Evolutionary conservation across 192 early-diverging fungal species (phyloP), one percentile per base, ranked within the genome.

Genomic region (Geranomyces michiganensis): DNA sequence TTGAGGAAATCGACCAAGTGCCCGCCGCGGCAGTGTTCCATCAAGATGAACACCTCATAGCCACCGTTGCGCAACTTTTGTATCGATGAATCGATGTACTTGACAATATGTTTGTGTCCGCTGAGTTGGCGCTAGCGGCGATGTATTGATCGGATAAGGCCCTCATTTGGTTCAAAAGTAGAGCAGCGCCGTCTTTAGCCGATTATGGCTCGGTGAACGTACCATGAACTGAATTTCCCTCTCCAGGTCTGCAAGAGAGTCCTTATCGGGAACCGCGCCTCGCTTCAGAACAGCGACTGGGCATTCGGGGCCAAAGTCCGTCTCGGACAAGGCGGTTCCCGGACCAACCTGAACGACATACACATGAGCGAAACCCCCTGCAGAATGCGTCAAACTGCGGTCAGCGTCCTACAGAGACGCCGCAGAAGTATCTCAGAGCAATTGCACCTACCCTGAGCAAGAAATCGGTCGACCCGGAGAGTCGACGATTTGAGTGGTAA

Each of bases 291-390:
- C 94, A 24, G 90, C 88, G 12, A n/a, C 27, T 22, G 55, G 69
- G 58, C 27, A 15, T 17, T 68, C 51, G 21, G 49, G 48, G 21
- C 72, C 76, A 21, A 82, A 71, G 15, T 83, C 82, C 10, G 77
- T 78, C 62, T 24, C 62, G 5, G 21, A 17, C 43, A 45, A 31
- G 17, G 62, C 32, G 17, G 15, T 17, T 17, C 21, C 17, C 17
- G 58, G 8, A 47, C 80, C 73, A 7, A 88, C 75, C 6, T 78
- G 76, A 0, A 92, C 94, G 47, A 92, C 71, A 71, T 98, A 98
- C 24, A 98, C 90, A 79, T 96, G 92, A 13, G 96, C 94, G 70
- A 94, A 93, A 7, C 93, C 94, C 51, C 96, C 93, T 91, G 62
- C 13, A n/a, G 27, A 69, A 22, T 13, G 22, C 1, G 56, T 26